Base-by-base conservation (phyloP, 768 basidiomycete species). In the Lyophyllum shimeji region DNA sequence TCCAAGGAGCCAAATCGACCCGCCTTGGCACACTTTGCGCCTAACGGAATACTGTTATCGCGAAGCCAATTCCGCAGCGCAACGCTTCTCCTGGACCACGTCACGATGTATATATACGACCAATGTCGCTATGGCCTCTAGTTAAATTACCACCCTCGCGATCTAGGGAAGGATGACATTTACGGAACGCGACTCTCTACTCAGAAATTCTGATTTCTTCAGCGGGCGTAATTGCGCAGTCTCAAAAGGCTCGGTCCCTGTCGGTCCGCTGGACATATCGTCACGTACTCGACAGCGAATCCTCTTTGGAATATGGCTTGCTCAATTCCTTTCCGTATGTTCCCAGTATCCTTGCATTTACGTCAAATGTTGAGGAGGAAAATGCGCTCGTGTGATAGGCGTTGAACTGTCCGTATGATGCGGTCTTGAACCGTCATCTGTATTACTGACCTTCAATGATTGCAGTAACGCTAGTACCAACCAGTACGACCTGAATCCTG, bases 401-500 rank as follows among this genome's bases (percentile, higher is more conserved):
- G 8, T 57, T 74, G 46, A 74, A 73, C 57, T 57, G 73, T 74
- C 40, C 23, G 71, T 66, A 53, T 37, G 40, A 53, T 25, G 42
- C 3, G 13, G 8, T 39, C 33, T 6, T 2, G 7, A 33, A 9
- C 52, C 34, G 12, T 46, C 31, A 48, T n/a, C 39, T 55, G 45
- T 18, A 48, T 23, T 54, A 17, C 5, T 21, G 18, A 15, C 23
- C 44, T 17, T 40, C 57, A 44, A 55, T 15, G 7, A 4, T 46
- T 46, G 15, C 59, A 89, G 89, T 84, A 37, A 89, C 90, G 7
- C 66, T 92, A 50, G 89, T 92, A 57, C 90, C 90, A 2, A 90
- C 89, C 7, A 78, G 89, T 89, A 70, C 54, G 82, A 64, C 24
- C 17, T 29, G 2, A 27, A n/a, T 4, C 18, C 18, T 13, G 17